Evolutionary conservation across 1,139 yeast genomes (phyloP).

Genomic region (Suhomyces terraborum): DNA sequence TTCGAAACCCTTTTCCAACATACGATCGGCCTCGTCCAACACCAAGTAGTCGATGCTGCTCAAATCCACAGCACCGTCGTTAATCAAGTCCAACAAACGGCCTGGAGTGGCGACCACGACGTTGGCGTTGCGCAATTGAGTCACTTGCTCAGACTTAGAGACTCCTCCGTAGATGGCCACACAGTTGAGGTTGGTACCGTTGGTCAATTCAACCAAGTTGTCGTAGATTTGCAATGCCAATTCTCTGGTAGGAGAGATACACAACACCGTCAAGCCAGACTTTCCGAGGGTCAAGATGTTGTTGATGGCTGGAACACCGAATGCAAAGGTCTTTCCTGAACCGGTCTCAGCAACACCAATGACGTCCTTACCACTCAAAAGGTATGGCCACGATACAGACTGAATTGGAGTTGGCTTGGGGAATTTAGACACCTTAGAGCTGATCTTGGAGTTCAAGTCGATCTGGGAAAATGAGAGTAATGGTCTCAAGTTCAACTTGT

Average conservation of each 20-base stretch:
- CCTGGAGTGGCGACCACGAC: conserved; percentile 98
- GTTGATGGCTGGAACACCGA: conserved; percentile 95
- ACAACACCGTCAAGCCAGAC: conserved; percentile 70
- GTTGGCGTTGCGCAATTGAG: conserved; percentile 60
- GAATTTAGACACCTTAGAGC: conserved; percentile 62
- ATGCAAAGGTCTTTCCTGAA: conserved; percentile 95
- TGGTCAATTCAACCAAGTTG: conserved; percentile 68
- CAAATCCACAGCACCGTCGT: conserved; percentile 82
- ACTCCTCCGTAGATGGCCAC: conserved; percentile 98
- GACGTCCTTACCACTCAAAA: conserved; percentile 79
- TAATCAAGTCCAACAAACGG: conserved; percentile 83
- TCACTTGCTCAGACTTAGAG: conserved; percentile 87
- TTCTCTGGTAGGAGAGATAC: conserved; percentile 96
- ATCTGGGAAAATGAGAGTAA: conserved; percentile 67
- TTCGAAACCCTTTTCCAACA: conserved; percentile 95
- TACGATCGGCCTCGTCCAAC: conserved; percentile 96
- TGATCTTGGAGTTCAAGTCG: conserved; percentile 55
- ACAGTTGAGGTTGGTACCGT: conserved; percentile 60
- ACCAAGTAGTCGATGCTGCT: conserved; percentile 74
- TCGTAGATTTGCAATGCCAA: conserved; percentile 92
- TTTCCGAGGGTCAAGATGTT: conserved; percentile 51
- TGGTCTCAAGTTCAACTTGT: conserved; percentile 58
- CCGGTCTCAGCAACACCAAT: conserved; percentile 99
- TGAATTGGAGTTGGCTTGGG: conserved; percentile 96
- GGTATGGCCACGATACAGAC: conserved; percentile 95